Evolutionary conservation across 2,329 filamentous ascomycete species (phyloP).

Genomic region (Hansfordia pulvinata): DNA sequence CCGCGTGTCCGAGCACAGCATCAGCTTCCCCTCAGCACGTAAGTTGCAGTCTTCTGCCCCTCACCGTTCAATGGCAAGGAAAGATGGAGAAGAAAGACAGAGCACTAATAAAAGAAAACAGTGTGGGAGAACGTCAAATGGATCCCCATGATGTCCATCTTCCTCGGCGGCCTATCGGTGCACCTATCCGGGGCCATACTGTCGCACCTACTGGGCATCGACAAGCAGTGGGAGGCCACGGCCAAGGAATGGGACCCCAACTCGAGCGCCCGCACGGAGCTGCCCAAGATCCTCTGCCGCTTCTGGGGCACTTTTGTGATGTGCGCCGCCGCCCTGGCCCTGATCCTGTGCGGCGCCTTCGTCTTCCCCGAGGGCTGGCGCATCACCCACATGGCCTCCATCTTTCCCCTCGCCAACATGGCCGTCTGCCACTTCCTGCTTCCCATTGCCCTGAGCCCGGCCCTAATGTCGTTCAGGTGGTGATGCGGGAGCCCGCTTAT

Average conservation of each 20-base stretch:
- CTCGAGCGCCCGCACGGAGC: constrained; percentile 19
- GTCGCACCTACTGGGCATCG: constrained; percentile 25
- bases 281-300: constrained; percentile 14
- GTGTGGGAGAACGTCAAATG: constrained; percentile 42
- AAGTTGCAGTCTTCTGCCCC: background rate
- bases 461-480: constrained; percentile 50
- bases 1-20: constrained; percentile 34
- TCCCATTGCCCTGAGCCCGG: constrained; percentile 47
- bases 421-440: constrained; percentile 41
- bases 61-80: background rate
- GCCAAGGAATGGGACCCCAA: constrained; percentile 19
- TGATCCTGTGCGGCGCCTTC: constrained; percentile 14
- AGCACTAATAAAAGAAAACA: constrained; percentile 6
- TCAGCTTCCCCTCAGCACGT: constrained; percentile 28
- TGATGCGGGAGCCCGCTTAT: constrained; percentile 18
- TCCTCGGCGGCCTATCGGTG: constrained; percentile 27
- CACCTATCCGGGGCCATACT: constrained; percentile 25
- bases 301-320: constrained; percentile 20
- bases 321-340: constrained; percentile 11
- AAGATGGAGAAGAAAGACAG: too few relatives aligned
- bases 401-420: constrained; percentile 40
- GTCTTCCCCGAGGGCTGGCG: constrained; percentile 29
- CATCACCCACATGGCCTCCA: constrained; percentile 43
- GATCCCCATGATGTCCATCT: constrained; percentile 24
- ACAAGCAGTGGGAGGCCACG: constrained; percentile 23